phyloP scores from a whole-genome alignment of 2,329 filamentous ascomycete species.

The Hyphodiscus sp. region DNA sequence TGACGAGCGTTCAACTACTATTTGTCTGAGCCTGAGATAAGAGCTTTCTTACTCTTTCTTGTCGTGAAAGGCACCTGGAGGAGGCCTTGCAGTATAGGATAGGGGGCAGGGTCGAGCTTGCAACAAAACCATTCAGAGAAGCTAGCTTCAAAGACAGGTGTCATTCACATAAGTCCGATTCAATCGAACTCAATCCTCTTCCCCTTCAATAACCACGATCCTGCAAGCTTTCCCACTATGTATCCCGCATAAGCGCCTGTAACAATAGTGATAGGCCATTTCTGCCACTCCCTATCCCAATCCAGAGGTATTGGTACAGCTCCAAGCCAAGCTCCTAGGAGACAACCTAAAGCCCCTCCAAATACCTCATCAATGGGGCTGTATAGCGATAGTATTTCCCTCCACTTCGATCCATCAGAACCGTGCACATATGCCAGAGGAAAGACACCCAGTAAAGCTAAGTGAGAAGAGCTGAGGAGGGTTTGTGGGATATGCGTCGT shows the following conservation, averaged over 20 bases:
- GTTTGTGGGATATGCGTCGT: conserved; percentile 77
- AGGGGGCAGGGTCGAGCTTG: neutral
- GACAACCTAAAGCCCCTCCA: conserved; percentile 71
- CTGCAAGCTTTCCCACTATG: conserved; percentile 59
- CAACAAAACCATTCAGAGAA: neutral
- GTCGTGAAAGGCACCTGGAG: neutral
- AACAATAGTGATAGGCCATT: conserved; percentile 90
- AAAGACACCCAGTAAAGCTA: conserved; percentile 70
- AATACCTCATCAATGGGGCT: conserved; percentile 78
- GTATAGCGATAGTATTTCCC: conserved; percentile 58
- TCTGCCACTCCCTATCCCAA: conserved; percentile 99
- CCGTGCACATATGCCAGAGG: conserved; percentile 84
- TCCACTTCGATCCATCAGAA: conserved; percentile 65
- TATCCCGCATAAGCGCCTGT: conserved; percentile 77
- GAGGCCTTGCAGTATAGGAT: neutral
- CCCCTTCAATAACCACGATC: conserved; percentile 33
- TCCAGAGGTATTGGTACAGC: conserved; percentile 93
- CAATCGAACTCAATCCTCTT: conserved; percentile 30
- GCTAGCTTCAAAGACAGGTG: neutral
- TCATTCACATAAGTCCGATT: neutral
- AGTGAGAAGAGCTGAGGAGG: conserved; percentile 70
- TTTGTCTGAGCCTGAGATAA: too few relatives aligned
- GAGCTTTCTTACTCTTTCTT: too few relatives aligned
- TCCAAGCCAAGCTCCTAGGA: conserved; percentile 83
- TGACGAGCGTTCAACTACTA: too few relatives aligned